Evolutionary conservation across 345 rosid genomes (phyloP).

Genomic region (Citrus hindsii): DNA sequence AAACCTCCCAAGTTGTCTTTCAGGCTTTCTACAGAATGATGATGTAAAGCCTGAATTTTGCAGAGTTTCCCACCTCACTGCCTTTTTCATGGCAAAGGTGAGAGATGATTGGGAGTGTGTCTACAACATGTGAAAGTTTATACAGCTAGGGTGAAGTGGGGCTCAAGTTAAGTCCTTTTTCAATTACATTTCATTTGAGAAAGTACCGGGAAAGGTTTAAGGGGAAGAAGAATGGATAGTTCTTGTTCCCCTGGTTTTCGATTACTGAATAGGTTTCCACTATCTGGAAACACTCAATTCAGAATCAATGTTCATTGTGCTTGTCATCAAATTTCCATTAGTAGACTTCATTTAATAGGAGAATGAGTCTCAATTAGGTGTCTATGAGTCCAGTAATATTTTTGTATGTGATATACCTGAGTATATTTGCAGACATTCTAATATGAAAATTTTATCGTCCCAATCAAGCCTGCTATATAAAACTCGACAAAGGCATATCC

Average conservation of each 20-base stretch:
- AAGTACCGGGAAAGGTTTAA: background rate
- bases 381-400: background rate
- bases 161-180: background rate
- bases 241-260: background rate
- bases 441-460: background rate
- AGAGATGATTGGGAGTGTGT: conserved; percentile 2
- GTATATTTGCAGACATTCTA: background rate
- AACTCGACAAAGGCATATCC: background rate
- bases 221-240: conserved; percentile 7
- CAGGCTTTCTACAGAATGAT: conserved; percentile 20
- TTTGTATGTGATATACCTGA: background rate
- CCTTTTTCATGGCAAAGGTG: background rate
- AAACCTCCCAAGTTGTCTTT: conserved; percentile 7
- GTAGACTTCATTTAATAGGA: background rate
- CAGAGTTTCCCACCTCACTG: background rate
- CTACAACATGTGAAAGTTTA: background rate
- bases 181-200: background rate
- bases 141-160: background rate
- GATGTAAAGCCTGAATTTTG: conserved; percentile 10
- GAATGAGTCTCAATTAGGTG: background rate
- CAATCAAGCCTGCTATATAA: background rate
- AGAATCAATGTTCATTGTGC: background rate
- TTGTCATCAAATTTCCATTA: background rate
- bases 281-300: background rate
- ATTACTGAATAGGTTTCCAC: background rate